Evolutionary conservation across 345 rosid genomes (phyloP), one percentile per base, ranked within the genome.

Genomic region (Mallotus nudiflorus): DNA sequence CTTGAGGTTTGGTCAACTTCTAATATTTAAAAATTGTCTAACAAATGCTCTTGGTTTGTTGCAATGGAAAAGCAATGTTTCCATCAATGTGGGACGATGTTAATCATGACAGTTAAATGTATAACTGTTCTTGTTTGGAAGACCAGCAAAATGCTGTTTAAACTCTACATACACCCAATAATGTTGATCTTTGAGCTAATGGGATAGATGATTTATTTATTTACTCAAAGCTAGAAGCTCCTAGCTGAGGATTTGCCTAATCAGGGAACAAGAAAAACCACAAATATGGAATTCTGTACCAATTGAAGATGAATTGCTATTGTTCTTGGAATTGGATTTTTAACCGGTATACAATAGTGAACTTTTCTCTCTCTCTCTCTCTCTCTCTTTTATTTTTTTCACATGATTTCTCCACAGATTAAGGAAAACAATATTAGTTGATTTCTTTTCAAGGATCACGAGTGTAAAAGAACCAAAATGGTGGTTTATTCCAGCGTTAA

Each of bases 1-100:
- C 58, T 82, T 91, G 80, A 86, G 97, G 97, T 91, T 70, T 52
- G 75, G 45, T 62, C n/a, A 25, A 51, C 27, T 63, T 64, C 59
- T 19, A 19, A 31, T 40, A 29, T 39, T 20, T 9, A 40, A 39
- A 22, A 20, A n/a, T n/a, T n/a, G n/a, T n/a, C n/a, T n/a, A n/a
- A n/a, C n/a, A n/a, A n/a, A n/a, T n/a, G n/a, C n/a, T n/a, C n/a
- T n/a, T n/a, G n/a, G n/a, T n/a, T n/a, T n/a, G n/a, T n/a, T n/a
- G n/a, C n/a, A n/a, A n/a, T n/a, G n/a, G n/a, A n/a, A n/a, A n/a
- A n/a, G n/a, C n/a, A n/a, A n/a, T n/a, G n/a, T n/a, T n/a, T n/a
- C n/a, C n/a, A n/a, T n/a, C n/a, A n/a, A n/a, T n/a, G n/a, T n/a
- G n/a, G n/a, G n/a, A n/a, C n/a, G n/a, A n/a, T n/a, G n/a, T n/a